A percentile compares a stretch with the other conserved stretches of the same genome.
These are phyloP conservation scores for Fusarium neocosmosporiellum DNA, from an alignment of 2,329 filamentous ascomycete species.

Conservation along the genomic window DNA sequence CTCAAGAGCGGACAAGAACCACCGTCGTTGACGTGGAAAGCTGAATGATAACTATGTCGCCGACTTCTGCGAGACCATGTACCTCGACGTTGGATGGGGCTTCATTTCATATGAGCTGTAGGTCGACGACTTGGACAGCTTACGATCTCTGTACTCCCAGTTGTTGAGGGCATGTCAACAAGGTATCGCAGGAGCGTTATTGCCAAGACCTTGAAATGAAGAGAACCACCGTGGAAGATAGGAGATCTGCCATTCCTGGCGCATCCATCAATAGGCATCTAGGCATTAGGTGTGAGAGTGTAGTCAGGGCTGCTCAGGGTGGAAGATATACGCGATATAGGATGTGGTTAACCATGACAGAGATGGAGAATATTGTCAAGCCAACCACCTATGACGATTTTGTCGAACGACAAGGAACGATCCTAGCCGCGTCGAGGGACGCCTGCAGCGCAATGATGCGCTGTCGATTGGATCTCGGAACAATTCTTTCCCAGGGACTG, in stretches of 20 bases:
- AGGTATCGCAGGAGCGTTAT: slow-evolving; percentile 23
- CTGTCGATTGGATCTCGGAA: slow-evolving; percentile 12
- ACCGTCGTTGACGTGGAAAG: slow-evolving; percentile 8
- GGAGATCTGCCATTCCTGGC: slow-evolving; percentile 29
- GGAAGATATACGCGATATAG: slow-evolving; percentile 1
- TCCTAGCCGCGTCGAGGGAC: not conserved
- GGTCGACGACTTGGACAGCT: slow-evolving; percentile 1
- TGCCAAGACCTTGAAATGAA: not conserved
- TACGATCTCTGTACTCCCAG: slow-evolving; percentile 6
- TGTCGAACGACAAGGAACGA: not conserved
- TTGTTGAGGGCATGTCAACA: slow-evolving; percentile 11
- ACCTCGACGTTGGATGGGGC: slow-evolving; percentile 3
- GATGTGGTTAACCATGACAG: slow-evolving; percentile 12
- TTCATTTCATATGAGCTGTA: slow-evolving; percentile 9
- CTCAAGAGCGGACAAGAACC: not conserved
- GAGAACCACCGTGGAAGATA: slow-evolving; percentile 8
- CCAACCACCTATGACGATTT: not conserved
- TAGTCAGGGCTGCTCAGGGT: slow-evolving; percentile 22
- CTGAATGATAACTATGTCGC: slow-evolving; percentile 9
- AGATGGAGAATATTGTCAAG: slow-evolving; percentile 9
- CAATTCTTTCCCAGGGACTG: not conserved
- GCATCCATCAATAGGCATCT: slow-evolving; percentile 2
- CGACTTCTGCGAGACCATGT: slow-evolving; percentile 5
- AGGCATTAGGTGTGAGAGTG: not conserved
- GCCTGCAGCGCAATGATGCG: not conserved